Evolutionary conservation across 495 filamentous ascomycete species (phyloP), one percentile per base, ranked within the genome.

Genomic region (Daldinia decipiens): DNA sequence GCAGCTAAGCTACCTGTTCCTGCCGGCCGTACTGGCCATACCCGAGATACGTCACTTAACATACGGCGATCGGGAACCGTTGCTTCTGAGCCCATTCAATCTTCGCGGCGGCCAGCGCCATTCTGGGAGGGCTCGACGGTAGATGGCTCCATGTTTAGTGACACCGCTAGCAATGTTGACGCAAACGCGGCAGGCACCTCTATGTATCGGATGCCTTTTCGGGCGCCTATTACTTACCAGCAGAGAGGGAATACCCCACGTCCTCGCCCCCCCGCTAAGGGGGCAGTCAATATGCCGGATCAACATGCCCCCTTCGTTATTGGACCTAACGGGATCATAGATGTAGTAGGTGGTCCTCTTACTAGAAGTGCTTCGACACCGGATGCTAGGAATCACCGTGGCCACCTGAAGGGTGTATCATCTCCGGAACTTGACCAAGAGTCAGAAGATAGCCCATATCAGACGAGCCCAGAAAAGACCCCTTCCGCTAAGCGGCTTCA

Each of bases 61-160:
- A 54, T 60, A 50, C 38, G 62, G 31, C 70, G 73, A 62, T 51
- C 63, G 13, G 67, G 68, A 59, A 57, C 62, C 13, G 51, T 70
- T 17, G 61, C 73, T n/a, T 72, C 75, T 24, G 75, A 76, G 21
- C 67, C 73, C 7, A 52, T 72, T 39, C 75, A 75, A 40, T 63
- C 69, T 56, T 65, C 70, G 15, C 67, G 61, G 60, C 65, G 62
- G 15, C 57, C 64, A 47, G 63, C 60, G 32, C 75, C 75, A 43
- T 77, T 77, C 43, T 77, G 75, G 75, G 75, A 77, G 50, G 75
- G 70, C 21, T 77, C 75, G 21, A 77, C 75, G 15, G 72, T 71
- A 50, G 75, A 76, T 24, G 75, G 75, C 3, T 77, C 75, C 43
- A 67, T 72, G 65, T 77, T 77, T 70, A 77, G 75, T 59, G 75